Base-by-base conservation (phyloP, 768 basidiomycete species). In the Tricholoma terreum region DNA sequence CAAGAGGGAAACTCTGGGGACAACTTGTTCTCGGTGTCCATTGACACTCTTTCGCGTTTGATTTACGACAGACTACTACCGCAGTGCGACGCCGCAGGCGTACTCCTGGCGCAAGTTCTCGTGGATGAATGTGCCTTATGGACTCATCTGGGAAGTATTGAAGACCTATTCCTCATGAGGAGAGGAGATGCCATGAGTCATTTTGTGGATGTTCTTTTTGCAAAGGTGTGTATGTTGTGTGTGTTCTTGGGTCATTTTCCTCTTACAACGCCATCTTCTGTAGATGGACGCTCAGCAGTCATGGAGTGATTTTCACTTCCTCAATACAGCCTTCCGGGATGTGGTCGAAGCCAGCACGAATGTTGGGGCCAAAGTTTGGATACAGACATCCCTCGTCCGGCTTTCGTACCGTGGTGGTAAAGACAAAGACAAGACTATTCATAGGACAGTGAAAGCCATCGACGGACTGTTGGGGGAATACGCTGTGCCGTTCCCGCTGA, bases 251-350 rank as follows among this genome's bases (percentile, higher is more conserved):
- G n/a, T 24, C 50, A 54, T 27, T 21, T 50, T 55, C 22, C 17
- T 6, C 48, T 11, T 3, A 33, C 34, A 15, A 45, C 17, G 11
- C 35, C 49, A 22, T 50, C 15, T 43, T 43, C 3, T 50, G 5
- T 54, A 92, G 90, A 91, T 92, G 83, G 89, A 93, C 61, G 74
- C 74, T n/a, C 76, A 80, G 48, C 84, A 87, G 64, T 65, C 73
- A 34, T 94, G 91, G 91, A 78, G 72, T 46, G 92, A 93, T 65
- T 91, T 90, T 67, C 92, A 94, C 71, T 90, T 89, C 70, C 68
- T 93, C 54, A 93, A 93, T 64, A 86, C 83, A 27, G 84, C 86
- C 9, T 91, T 94, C 67, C 75, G 76, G 17, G 88, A 92, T 50
- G 79, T 87, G 27, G 75, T 86, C 35, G 78, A 83, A 60, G 76